Percentiles rank a stretch among this genome's conserved stretches.
Evolutionary conservation across 2,329 filamentous ascomycete genomes (phyloP).

Genomic region (Pseudocercospora cruenta): DNA sequence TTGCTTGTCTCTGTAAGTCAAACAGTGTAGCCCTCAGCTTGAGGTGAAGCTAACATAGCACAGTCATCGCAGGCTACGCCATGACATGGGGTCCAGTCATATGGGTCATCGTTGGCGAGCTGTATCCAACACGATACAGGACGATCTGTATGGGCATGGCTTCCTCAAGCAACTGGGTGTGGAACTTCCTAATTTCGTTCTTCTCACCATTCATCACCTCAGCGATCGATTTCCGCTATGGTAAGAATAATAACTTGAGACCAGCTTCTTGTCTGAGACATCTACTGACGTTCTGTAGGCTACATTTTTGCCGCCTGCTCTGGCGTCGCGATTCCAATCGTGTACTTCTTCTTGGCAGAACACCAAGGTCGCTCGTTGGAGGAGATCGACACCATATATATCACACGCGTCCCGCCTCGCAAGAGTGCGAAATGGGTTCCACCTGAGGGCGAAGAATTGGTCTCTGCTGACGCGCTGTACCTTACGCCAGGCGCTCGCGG

Average conservation of each 20-base stretch:
- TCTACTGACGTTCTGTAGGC: slow-evolving; percentile 44
- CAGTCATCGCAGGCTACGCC: slow-evolving; percentile 64
- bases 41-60: background rate
- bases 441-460: slow-evolving; percentile 36
- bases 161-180: slow-evolving; percentile 65
- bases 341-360: slow-evolving; percentile 80
- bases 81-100: slow-evolving; percentile 72
- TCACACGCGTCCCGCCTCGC: slow-evolving; percentile 44
- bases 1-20: slow-evolving; percentile 55
- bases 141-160: slow-evolving; percentile 54
- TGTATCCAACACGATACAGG: slow-evolving; percentile 62
- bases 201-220: slow-evolving; percentile 79
- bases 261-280: too few relatives aligned
- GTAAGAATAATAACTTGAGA: too few relatives aligned
- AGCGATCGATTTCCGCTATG: slow-evolving; percentile 70
- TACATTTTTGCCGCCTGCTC: slow-evolving; percentile 78
- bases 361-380: slow-evolving; percentile 73
- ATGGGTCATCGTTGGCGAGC: slow-evolving; percentile 52
- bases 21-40: background rate
- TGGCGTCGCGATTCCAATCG: slow-evolving; percentile 63
- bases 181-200: slow-evolving; percentile 53
- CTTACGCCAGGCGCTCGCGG: slow-evolving; percentile 37
- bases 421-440: slow-evolving; percentile 40
- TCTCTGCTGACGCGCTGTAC: slow-evolving; percentile 37
- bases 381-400: slow-evolving; percentile 80